Percentiles rank a stretch among this genome's conserved stretches.
Conservation (phyloP, 257 asterid genomes). For the Nicotiana tabacum region DNA sequence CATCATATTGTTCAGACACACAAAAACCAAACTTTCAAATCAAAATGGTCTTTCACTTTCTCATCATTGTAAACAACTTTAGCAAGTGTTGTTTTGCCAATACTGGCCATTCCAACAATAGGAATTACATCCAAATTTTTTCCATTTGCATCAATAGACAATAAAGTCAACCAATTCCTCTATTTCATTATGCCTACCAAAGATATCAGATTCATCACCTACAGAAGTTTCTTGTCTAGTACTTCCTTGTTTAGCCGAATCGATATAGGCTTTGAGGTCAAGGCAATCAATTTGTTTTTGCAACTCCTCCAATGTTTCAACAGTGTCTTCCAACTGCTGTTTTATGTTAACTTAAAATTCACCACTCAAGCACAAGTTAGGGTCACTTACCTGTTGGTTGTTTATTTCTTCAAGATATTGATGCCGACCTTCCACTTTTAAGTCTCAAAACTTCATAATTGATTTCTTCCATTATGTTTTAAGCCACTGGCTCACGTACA, state of each 20-base stretch:
- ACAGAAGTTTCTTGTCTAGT: constrained; percentile 12
- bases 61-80: constrained; percentile 42
- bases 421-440: not conserved
- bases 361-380: not conserved
- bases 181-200: constrained; percentile 9
- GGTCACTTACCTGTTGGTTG: constrained; percentile 2
- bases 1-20: constrained; percentile 44
- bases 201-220: not conserved
- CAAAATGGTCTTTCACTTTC: constrained; percentile 28
- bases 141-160: not conserved
- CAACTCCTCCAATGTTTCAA: not conserved
- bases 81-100: constrained; percentile 64
- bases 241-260: not conserved
- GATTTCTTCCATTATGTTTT: constrained; percentile 13
- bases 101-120: constrained; percentile 31
- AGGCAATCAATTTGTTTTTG: not conserved
- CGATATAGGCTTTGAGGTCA: not conserved
- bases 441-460: constrained; percentile 15
- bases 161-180: constrained; percentile 4
- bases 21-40: constrained; percentile 44
- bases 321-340: not conserved
- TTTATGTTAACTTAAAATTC: not conserved
- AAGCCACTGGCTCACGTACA: constrained; percentile 12
- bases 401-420: not conserved
- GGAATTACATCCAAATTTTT: not conserved